Evolutionary conservation across 495 filamentous ascomycete genomes (phyloP).

Genomic region (Evernia prunastri): DNA sequence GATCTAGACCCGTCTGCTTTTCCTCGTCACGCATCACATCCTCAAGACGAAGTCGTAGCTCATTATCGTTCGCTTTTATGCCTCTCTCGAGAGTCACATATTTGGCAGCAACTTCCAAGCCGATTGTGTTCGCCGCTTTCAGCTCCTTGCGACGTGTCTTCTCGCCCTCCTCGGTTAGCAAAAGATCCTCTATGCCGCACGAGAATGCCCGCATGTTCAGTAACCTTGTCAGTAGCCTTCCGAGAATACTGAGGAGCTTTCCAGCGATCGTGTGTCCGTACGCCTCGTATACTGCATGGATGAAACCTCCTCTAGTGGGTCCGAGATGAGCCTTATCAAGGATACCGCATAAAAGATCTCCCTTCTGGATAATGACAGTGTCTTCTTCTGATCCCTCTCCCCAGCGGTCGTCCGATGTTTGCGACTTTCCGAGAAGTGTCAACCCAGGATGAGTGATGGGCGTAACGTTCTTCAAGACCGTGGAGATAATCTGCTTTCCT

Average conservation of each 20-base stretch:
- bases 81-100: constrained; percentile 81
- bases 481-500: constrained; percentile 95
- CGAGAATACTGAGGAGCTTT: constrained; percentile 78
- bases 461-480: constrained; percentile 84
- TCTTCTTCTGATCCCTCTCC: constrained; percentile 64
- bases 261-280: constrained; percentile 86
- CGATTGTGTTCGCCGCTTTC: constrained; percentile 61
- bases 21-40: constrained; percentile 84
- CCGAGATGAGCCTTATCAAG: constrained; percentile 96
- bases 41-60: constrained; percentile 71
- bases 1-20: constrained; percentile 83
- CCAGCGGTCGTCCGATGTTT: constrained; percentile 71
- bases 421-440: constrained; percentile 70
- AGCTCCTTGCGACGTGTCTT: constrained; percentile 61
- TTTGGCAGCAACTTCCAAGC: constrained; percentile 75
- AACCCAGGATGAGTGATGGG: constrained; percentile 69
- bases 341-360: constrained; percentile 82
- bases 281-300: constrained; percentile 87
- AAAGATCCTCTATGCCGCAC: constrained; percentile 95
- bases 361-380: constrained; percentile 75
- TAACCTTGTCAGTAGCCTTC: constrained; percentile 80
- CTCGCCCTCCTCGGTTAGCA: constrained; percentile 78
- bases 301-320: constrained; percentile 74
- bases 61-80: constrained; percentile 52
- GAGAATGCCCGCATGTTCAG: constrained; percentile 91